Evolutionary conservation across 1,284 basidiomycete species (phyloP).

Genomic region (Marasmius tenuissimus): DNA sequence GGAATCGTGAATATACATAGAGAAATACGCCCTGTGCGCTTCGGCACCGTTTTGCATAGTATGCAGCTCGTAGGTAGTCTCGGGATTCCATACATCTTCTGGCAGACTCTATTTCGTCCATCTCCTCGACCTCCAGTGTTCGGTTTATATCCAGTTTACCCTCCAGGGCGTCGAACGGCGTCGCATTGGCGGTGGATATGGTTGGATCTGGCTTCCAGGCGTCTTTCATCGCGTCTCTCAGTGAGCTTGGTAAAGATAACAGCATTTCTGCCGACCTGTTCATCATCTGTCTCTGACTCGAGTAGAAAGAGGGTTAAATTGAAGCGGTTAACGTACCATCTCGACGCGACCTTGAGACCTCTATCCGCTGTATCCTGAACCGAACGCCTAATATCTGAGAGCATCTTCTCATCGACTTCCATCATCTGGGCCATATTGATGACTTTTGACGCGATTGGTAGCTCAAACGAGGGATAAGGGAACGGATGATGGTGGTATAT

Average conservation of each 20-base stretch:
- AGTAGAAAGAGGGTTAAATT: not conserved
- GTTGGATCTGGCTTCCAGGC: not conserved
- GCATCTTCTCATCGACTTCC: conserved; percentile 5
- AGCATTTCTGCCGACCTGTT: conserved; percentile 11
- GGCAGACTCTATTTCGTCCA: conserved; percentile 8
- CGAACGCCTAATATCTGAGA: conserved; percentile 7
- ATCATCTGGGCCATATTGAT: not conserved
- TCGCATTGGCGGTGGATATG: not conserved
- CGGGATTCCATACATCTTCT: conserved; percentile 12
- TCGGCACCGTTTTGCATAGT: not conserved
- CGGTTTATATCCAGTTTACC: not conserved
- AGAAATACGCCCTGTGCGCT: conserved; percentile 11
- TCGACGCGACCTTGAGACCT: conserved; percentile 8
- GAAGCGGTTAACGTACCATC: conserved; percentile 5
- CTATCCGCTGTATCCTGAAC: conserved; percentile 6
- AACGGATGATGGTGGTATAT: too few relatives aligned
- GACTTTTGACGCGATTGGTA: not conserved
- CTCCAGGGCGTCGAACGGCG: not conserved
- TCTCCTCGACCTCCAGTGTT: conserved; percentile 5
- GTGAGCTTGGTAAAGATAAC: conserved; percentile 5
- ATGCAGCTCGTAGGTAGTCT: conserved; percentile 6
- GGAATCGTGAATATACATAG: conserved; percentile 10
- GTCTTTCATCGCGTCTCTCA: not conserved
- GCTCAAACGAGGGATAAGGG: too few relatives aligned
- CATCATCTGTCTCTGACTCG: not conserved